phyloP scores from a whole-genome alignment of 352 stramenopile genomes.

The Plasmopara halstedii region DNA sequence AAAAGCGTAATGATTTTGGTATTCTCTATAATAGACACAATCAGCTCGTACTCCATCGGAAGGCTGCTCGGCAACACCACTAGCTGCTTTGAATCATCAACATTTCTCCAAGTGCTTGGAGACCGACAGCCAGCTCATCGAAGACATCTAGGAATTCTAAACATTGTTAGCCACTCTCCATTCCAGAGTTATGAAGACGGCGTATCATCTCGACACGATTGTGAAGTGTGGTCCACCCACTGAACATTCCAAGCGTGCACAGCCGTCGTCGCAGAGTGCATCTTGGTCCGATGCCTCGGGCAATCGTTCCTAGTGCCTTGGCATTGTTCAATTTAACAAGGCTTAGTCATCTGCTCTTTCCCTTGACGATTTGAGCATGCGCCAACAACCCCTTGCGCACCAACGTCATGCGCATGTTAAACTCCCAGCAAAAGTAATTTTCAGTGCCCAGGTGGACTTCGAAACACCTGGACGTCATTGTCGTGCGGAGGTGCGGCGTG shows the following conservation, averaged over 20 bases:
- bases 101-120: not conserved
- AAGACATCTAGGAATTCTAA: not conserved
- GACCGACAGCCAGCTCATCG: not conserved
- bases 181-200: not conserved
- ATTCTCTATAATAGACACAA: constrained; percentile 15
- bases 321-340: not conserved
- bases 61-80: not conserved
- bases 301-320: not conserved
- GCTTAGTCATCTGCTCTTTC: not conserved
- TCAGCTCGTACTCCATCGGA: not conserved
- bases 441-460: no score
- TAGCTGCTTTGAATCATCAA: not conserved
- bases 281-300: not conserved
- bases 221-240: not conserved
- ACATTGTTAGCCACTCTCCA: not conserved
- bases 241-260: not conserved
- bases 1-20: not conserved
- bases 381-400: not conserved
- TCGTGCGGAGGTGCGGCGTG: no score
- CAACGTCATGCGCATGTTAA: not conserved
- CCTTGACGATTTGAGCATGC: not conserved
- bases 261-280: not conserved
- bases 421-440: no score
- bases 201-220: not conserved
- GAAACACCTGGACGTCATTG: no score